Base-by-base conservation (phyloP, 768 basidiomycete species). In the Phaeolepiota aurea region DNA sequence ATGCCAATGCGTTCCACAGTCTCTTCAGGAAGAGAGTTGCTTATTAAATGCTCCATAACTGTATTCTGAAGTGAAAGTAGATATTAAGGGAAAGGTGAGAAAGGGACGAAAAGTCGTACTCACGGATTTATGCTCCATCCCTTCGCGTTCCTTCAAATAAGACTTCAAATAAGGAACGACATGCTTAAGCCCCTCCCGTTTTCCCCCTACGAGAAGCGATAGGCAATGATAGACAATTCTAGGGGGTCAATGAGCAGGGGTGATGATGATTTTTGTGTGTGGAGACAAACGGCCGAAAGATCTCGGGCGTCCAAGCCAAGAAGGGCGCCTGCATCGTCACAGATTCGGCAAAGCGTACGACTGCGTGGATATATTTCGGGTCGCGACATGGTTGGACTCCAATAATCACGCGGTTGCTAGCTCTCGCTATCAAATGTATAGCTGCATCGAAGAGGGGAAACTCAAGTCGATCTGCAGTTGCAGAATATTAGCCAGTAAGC, bases 351-450 rank as follows among this genome's bases (percentile, higher is more conserved):
- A 64, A 65, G 32, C 48, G 53, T 13, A 65, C 61, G 20, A 64
- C 52, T 12, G 57, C 57, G 41, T 59, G 55, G 10, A 63, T 38
- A 40, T 63, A 67, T 19, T 44, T 43, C n/a, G 56, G 39, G 44
- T 65, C 58, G 41, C 62, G 63, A 48, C 63, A 63, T 15, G 63
- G 36, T 21, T 55, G 57, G 12, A 46, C 31, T n/a, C 63, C 62
- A 44, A 66, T 57, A n/a, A 65, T 56, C 11, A 60, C 63, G 36
- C 63, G 56, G 49, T 66, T 65, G 44, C 57, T 63, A 38, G 64
- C 59, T 38, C 63, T 48, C 5, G 60, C 63, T 43, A 65, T 57
- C 35, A 63, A 40, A 40, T 62, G 58, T 20, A 62, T 66, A 59
- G 65, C 64, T 12, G 60, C 61, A 38, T 60, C 49, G 39, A 65